A percentile compares a stretch with the other conserved stretches of the same genome.
phyloP scores from a whole-genome alignment of 2,329 filamentous ascomycete species.

The Talaromyces sp. region DNA sequence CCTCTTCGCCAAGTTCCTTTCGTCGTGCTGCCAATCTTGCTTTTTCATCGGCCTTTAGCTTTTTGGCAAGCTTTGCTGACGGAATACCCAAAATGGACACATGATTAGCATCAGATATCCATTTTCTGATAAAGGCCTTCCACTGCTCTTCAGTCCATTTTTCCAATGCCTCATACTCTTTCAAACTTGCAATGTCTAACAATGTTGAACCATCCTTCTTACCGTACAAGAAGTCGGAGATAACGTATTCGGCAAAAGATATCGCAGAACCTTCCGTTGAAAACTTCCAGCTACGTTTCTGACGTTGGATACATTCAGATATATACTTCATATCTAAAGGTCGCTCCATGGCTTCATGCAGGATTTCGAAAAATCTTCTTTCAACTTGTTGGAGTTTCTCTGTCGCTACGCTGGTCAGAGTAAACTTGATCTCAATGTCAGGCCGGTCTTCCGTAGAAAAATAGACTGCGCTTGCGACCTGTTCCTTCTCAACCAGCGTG shows the following conservation, averaged over 20 bases:
- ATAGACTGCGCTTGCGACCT: conserved; percentile 79
- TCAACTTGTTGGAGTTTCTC: conserved; percentile 80
- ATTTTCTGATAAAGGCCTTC: conserved; percentile 74
- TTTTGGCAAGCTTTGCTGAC: conserved; percentile 70
- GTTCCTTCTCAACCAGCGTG: conserved; percentile 84
- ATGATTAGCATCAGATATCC: conserved; percentile 79
- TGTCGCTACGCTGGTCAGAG: conserved; percentile 79
- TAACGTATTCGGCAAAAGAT: conserved; percentile 79
- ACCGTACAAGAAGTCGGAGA: conserved; percentile 88
- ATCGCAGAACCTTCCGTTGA: conserved; percentile 74
- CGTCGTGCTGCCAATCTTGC: conserved; percentile 73
- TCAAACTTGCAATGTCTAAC: conserved; percentile 50
- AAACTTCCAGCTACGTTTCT: conserved; percentile 75
- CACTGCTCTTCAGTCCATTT: conserved; percentile 80
- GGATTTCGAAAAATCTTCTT: conserved; percentile 74
- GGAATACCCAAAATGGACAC: conserved; percentile 85
- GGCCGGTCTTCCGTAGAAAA: conserved; percentile 76
- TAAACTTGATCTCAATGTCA: conserved; percentile 77
- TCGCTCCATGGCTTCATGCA: conserved; percentile 70
- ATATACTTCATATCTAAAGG: conserved; percentile 87
- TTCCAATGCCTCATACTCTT: conserved; percentile 62
- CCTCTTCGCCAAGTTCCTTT: conserved; percentile 72
- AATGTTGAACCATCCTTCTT: conserved; percentile 75
- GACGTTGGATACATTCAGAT: conserved; percentile 76
- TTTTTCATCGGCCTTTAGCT: conserved; percentile 76